Conservation (phyloP, 2,329 filamentous ascomycete genomes). For the Cercospora canescens region DNA sequence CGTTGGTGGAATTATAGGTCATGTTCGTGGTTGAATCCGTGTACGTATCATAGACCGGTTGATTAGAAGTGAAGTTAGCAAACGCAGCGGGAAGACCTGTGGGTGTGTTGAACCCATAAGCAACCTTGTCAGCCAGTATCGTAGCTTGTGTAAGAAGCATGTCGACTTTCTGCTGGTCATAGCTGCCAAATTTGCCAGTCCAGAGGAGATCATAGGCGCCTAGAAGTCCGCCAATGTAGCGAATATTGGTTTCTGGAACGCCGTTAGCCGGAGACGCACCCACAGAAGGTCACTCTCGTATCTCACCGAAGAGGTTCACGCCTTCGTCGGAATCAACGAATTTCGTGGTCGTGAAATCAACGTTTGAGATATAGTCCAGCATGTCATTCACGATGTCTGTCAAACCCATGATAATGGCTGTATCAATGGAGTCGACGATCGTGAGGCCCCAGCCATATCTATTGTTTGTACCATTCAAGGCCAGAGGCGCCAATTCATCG, state of each 20-base stretch:
- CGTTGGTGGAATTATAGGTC: conserved; percentile 27
- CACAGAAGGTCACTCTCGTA: background rate
- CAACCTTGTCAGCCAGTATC: conserved; percentile 25
- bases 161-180: conserved; percentile 17
- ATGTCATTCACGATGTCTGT: conserved; percentile 26
- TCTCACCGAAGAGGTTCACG: conserved; percentile 17
- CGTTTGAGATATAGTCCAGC: conserved; percentile 22
- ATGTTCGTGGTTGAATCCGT: conserved; percentile 21
- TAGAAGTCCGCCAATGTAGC: conserved; percentile 28
- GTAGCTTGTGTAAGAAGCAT: conserved; percentile 22
- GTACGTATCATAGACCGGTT: conserved; percentile 28
- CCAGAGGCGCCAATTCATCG: conserved; percentile 21
- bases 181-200: conserved; percentile 23
- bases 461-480: conserved; percentile 17
- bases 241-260: conserved; percentile 23
- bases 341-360: conserved; percentile 40
- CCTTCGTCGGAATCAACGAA: conserved; percentile 6
- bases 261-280: background rate
- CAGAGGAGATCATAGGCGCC: conserved; percentile 28
- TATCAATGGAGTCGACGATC: conserved; percentile 28
- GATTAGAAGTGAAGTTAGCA: conserved; percentile 17
- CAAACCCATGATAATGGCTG: conserved; percentile 29
- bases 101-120: conserved; percentile 25
- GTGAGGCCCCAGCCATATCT: conserved; percentile 31
- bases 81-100: conserved; percentile 24